Conservation (phyloP, 2,329 filamentous ascomycete species). For the Cercospora sojina region DNA sequence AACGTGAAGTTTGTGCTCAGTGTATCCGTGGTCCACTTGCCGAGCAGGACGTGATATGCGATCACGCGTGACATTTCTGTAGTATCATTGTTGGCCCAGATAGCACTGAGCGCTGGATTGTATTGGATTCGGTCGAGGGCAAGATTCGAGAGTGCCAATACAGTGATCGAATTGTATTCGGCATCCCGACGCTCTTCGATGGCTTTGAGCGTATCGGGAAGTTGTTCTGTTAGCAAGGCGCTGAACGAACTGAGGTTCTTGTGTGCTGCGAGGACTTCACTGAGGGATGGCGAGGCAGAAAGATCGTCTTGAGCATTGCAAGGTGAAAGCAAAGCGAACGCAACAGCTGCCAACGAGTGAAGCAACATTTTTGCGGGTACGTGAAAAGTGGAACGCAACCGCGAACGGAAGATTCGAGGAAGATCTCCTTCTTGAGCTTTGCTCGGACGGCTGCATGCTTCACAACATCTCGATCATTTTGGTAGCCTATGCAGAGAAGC, state of each 20-base stretch:
- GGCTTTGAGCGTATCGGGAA: constrained; percentile 35
- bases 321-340: background rate
- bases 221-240: constrained; percentile 16
- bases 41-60: constrained; percentile 20
- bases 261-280: constrained; percentile 16
- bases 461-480: background rate
- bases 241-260: constrained; percentile 21
- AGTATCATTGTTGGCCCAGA: constrained; percentile 21
- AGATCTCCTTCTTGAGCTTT: background rate
- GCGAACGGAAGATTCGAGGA: background rate
- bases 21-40: constrained; percentile 20
- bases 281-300: constrained; percentile 16
- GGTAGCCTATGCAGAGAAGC: background rate
- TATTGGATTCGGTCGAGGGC: constrained; percentile 39
- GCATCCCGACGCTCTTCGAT: constrained; percentile 27
- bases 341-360: background rate
- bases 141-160: constrained; percentile 41
- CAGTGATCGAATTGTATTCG: constrained; percentile 40
- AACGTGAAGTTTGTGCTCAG: constrained; percentile 39
- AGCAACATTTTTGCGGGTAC: background rate
- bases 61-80: constrained; percentile 17
- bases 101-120: constrained; percentile 13
- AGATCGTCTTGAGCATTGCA: constrained; percentile 1
- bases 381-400: background rate
- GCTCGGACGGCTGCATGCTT: background rate